These are phyloP conservation scores for Globisporangium mamillatum DNA, from an alignment of 352 stramenopile species.

Conservation along the genomic window DNA sequence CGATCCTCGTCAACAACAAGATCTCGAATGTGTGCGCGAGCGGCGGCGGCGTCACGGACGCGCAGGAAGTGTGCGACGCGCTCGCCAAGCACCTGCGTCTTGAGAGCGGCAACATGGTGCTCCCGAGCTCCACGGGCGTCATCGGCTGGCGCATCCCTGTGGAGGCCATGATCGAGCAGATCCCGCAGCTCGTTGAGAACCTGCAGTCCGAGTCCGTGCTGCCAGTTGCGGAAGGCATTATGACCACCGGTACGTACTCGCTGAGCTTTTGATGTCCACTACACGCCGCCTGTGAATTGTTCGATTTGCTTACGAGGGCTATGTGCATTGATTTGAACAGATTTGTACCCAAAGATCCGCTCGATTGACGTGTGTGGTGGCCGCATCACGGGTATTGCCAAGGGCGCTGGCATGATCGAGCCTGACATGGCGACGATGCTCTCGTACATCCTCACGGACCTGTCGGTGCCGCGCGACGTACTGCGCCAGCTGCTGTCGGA, in stretches of 20 bases:
- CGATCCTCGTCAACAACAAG: constrained; percentile 99
- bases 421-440: constrained; percentile 95
- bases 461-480: constrained; percentile 78
- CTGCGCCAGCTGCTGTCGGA: constrained; percentile 76
- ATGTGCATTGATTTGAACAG: constrained; percentile 17
- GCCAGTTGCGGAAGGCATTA: constrained; percentile 94
- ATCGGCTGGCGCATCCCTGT: constrained; percentile 98
- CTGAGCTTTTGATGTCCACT: neutral
- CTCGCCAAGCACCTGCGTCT: constrained; percentile 90
- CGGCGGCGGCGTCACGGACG: constrained; percentile 89
- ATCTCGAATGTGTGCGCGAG: constrained; percentile 98
- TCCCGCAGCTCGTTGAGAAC: constrained; percentile 77
- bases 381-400: constrained; percentile 96
- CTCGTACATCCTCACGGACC: constrained; percentile 85
- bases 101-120: constrained; percentile 75
- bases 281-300: neutral
- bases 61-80: constrained; percentile 91
- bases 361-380: constrained; percentile 78
- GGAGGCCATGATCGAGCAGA: constrained; percentile 81
- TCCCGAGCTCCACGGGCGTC: constrained; percentile 96
- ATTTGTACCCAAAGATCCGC: constrained; percentile 90
- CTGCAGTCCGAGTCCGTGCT: constrained; percentile 94
- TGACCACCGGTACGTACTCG: constrained; percentile 89
- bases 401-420: constrained; percentile 99
- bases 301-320: neutral